Base-by-base conservation (phyloP, 352 stramenopile species). In the Pythium plurisporium region DNA sequence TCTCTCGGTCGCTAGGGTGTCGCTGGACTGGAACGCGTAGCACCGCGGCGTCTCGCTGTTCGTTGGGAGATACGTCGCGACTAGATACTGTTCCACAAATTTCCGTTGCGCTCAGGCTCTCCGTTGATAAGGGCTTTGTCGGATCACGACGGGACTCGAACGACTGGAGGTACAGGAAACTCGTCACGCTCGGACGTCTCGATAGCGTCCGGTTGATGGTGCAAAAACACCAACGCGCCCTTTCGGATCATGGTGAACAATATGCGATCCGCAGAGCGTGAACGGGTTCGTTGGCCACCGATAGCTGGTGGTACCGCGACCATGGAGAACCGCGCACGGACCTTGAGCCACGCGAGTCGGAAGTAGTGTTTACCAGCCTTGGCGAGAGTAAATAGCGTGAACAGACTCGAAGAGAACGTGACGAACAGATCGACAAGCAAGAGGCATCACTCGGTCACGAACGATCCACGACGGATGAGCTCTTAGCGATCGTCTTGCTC, bases 401-500 rank as follows among this genome's bases (percentile, higher is more conserved):
- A 63, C 11, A 73, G 29, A 19, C 56, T 61, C 0, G 50, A 54
- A 5, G 19, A 25, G 15, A 68, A 48, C 20, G 43, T 55, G 12
- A 55, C 42, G 38, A 67, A 65, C 14, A 61, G 57, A 19, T 67
- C 45, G 10, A 64, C 47, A 25, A 67, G 19, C 25, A 50, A 29
- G 3, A 70, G 50, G 17, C 59, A 51, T 38, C 31, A 43, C 20
- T 45, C 27, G 5, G 25, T 7, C 5, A 29, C 30, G 25, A 36
- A 8, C 0, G 25, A 19, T 7, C 49, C 34, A 14, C 63, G 48
- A 26, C 61, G n/a, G 25, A 74, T 43, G 14, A 74, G 48, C 8
- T 72, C 40, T 45, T 69, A 58, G 7, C 58, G 38, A 19, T 48
- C 48, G 20, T 91, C 82, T 58, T 90, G 79, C 56, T 91, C 82